Base-by-base conservation (phyloP, 2,329 filamentous ascomycete genomes). In the Colletotrichum chlorophyti region DNA sequence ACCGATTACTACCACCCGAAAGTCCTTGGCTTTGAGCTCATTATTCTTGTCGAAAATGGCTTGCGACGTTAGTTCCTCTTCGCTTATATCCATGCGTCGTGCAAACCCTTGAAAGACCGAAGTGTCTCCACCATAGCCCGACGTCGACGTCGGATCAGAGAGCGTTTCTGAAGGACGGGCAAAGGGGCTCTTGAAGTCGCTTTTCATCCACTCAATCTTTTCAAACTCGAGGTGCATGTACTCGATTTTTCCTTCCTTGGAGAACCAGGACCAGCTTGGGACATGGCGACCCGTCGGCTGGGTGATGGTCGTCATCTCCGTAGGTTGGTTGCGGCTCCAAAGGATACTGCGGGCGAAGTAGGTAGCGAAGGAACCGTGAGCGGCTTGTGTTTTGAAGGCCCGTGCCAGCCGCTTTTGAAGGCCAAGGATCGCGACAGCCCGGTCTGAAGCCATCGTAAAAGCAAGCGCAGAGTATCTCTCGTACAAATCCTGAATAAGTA, bases 251-350 rank as follows among this genome's bases (percentile, higher is more conserved):
- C 53, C 53, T 3, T 15, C 23, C 24, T 57, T 57, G 23, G 53
- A 57, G 29, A 51, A 43, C 53, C 53, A 57, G 2, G 53, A 57
- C 53, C 53, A 57, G 7, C 15, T 57, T 2, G 53, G 53, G n/a
- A 57, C 46, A 11, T n/a, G n/a, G n/a, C 8, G 29, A 14, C 46
- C 12, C 1, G 23, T 11, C 15, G 45, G 29, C 37, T 51, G 53
- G 11, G 19, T 8, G 5, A 57, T 43, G 5, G 29, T 3, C 15
- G 17, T 51, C 46, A 57, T 57, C 5, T 42, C 37, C 14, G 6
- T 29, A 9, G 17, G 15, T 12, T 38, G 53, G 17, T 37, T 5
- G 24, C 54, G 54, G 15, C 3, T 46, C 54, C 54, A 58, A 4
- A 58, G 49, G 8, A 58, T 38, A 14, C 49, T 35, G 12, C 49